Evolutionary conservation across 805 yeast genomes (phyloP).

Genomic region (Candida gorgasii): DNA sequence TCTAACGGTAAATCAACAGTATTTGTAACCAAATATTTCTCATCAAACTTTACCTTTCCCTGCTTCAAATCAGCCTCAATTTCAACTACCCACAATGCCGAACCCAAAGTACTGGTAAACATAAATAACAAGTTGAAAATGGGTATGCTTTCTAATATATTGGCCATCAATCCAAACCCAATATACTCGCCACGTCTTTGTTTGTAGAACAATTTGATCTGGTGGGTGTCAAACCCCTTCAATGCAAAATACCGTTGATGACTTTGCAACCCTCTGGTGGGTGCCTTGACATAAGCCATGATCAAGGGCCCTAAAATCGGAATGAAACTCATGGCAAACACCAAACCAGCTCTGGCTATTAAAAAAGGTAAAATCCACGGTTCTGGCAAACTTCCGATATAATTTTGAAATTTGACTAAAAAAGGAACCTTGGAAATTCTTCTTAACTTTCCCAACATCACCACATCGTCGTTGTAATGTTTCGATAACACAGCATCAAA

Average conservation of each 20-base stretch:
- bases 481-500: slow-evolving; percentile 50
- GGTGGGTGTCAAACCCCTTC: slow-evolving; percentile 48
- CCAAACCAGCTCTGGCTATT: slow-evolving; percentile 33
- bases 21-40: neutral
- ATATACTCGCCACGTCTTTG: slow-evolving; percentile 42
- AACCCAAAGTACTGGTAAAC: slow-evolving; percentile 61
- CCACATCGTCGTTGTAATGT: slow-evolving; percentile 48
- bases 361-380: slow-evolving; percentile 42
- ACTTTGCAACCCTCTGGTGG: slow-evolving; percentile 51
- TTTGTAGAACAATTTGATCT: slow-evolving; percentile 39
- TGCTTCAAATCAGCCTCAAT: slow-evolving; percentile 21
- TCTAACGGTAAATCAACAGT: slow-evolving; percentile 8
- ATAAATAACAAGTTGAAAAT: slow-evolving; percentile 52
- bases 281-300: slow-evolving; percentile 52
- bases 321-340: slow-evolving; percentile 44
- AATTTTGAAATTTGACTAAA: slow-evolving; percentile 27
- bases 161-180: slow-evolving; percentile 55
- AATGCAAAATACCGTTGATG: slow-evolving; percentile 59
- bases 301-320: slow-evolving; percentile 63
- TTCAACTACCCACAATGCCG: slow-evolving; percentile 63
- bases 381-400: slow-evolving; percentile 36
- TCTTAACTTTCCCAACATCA: slow-evolving; percentile 38
- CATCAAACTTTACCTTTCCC: slow-evolving; percentile 1
- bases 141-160: slow-evolving; percentile 56
- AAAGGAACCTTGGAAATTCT: slow-evolving; percentile 32